Evolutionary conservation across 1,284 basidiomycete species (phyloP), one percentile per base, ranked within the genome.

Genomic region (Trichosporon faecale): DNA sequence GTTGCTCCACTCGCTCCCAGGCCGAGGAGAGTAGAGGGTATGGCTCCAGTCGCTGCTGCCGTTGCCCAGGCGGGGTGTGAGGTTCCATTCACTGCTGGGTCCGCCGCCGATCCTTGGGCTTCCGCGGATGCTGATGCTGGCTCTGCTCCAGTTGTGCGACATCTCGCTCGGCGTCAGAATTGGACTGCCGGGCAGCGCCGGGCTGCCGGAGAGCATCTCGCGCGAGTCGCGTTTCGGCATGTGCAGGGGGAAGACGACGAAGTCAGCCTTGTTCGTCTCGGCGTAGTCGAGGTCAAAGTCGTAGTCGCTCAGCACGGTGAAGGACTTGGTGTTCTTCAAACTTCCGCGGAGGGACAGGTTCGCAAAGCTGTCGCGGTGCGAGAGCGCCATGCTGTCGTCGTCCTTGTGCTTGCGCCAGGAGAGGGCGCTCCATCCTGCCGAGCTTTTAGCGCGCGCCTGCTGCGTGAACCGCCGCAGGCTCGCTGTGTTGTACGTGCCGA

Each of bases 301-400:
- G n/a, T 12, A 49, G 35, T 69, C 57, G 16, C 64, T 66, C 27
- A 69, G 16, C 25, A 69, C 57, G 11, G 65, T 60, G 65, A 69
- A 69, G 3, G 68, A 69, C n/a, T 64, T 66, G 29, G 65, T 66
- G 46, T 66, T 49, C 12, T 65, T 65, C 9, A 69, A 27, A 7
- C 60, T 55, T 2, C 44, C 23, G 49, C 57, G 57, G 27, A 61
- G 57, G 3, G 57, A 61, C 16, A 61, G 14, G 57, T 61, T 61
- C 16, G 57, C 57, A 18, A 61, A n/a, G 5, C 16, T n/a, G 31
- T 61, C 57, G 29, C 57, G 57, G 57, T 61, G 27, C 18, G 57
- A 61, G 4, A 61, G 57, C 57, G 14, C 57, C 27, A 16, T 33
- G 27, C 16, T 16, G 29, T 61, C 57, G 18, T 61, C 57, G 27